A percentile compares a stretch with the other conserved stretches of the same genome.
phyloP scores from a whole-genome alignment of 345 rosid species.

The Hevea brasiliensis region DNA sequence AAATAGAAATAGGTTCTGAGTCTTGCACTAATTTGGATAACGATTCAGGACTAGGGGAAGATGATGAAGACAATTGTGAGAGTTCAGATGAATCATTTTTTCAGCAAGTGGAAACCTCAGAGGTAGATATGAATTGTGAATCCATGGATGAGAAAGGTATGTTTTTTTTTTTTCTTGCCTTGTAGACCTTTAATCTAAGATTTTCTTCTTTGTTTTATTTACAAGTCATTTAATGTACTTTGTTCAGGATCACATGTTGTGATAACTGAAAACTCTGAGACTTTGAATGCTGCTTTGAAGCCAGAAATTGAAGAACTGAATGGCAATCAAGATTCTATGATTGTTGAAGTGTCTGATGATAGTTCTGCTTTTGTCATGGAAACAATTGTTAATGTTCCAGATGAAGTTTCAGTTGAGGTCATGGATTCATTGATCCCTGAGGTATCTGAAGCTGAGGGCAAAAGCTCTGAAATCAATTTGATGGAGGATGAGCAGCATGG shows the following conservation, averaged over 20 bases:
- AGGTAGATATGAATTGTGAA: not conserved
- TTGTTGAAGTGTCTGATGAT: constrained; percentile 1
- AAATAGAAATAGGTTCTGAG: not conserved
- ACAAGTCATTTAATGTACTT: not conserved
- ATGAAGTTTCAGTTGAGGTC: not conserved
- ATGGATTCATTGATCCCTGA: not conserved
- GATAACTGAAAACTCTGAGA: not conserved
- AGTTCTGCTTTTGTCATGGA: not conserved
- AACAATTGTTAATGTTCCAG: not conserved
- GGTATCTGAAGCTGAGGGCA: not conserved
- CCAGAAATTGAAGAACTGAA: constrained; percentile 4
- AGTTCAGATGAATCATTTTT: constrained; percentile 23
- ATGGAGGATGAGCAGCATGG: not conserved
- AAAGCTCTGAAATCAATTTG: constrained; percentile 5
- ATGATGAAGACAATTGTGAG: constrained; percentile 19
- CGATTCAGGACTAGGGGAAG: constrained; percentile 24
- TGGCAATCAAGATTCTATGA: not conserved
- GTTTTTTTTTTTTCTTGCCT: not conserved
- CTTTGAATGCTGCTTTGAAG: not conserved
- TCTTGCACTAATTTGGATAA: not conserved
- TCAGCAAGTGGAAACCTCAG: constrained; percentile 5
- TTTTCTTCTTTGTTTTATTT: not conserved
- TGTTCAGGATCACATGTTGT: not conserved
- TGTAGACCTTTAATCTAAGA: not conserved
- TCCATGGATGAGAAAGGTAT: constrained; percentile 27